Conservation (phyloP, 495 filamentous ascomycete genomes). For the Neurospora pannonica region DNA sequence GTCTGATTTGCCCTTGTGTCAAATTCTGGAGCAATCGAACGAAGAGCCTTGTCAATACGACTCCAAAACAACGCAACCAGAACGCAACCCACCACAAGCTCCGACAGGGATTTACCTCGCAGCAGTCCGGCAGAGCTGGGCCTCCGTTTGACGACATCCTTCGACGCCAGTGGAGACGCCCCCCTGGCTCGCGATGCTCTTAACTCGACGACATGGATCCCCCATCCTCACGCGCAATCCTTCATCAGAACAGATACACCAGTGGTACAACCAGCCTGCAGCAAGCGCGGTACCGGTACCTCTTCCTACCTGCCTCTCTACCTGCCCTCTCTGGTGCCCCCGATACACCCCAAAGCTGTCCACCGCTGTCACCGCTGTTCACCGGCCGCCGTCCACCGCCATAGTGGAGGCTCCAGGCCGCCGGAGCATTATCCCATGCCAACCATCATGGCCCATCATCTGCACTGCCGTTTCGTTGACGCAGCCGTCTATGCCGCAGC, state of each 20-base stretch:
- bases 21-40: conserved; percentile 15
- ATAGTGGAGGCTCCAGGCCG: background rate
- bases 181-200: background rate
- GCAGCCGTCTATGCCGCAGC: background rate
- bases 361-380: conserved; percentile 12
- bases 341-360: conserved; percentile 13
- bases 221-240: conserved; percentile 15
- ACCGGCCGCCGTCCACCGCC: conserved; percentile 6
- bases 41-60: conserved; percentile 18
- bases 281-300: conserved; percentile 18
- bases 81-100: conserved; percentile 19
- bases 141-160: conserved; percentile 21
- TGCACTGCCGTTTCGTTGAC: background rate
- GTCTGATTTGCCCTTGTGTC: conserved; percentile 16
- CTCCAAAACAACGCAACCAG: background rate
- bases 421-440: background rate
- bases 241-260: conserved; percentile 22
- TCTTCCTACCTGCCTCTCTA: conserved; percentile 1
- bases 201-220: conserved; percentile 27
- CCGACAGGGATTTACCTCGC: conserved; percentile 26
- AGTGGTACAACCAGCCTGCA: conserved; percentile 5
- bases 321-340: background rate
- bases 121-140: conserved; percentile 8
- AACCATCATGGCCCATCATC: background rate
- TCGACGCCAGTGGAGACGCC: conserved; percentile 11